Base-by-base conservation (phyloP, 768 basidiomycete species). In the Ramaria rubella region DNA sequence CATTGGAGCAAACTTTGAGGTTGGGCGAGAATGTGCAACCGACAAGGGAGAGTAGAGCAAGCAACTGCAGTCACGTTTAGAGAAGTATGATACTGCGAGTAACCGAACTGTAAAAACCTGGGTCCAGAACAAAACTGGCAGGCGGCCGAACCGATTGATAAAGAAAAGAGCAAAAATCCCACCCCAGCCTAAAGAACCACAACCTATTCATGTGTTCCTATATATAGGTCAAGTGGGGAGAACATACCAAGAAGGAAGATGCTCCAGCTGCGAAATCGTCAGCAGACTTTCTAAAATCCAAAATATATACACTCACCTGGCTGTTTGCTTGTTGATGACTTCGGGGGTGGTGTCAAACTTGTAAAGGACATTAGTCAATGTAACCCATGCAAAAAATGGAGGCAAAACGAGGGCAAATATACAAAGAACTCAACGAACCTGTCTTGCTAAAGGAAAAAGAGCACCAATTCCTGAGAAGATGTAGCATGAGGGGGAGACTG, bases 391-490 rank as follows among this genome's bases (percentile, higher is more conserved):
- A 12, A 79, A 77, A 59, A 86, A 83, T 64, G 81, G 82, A 23
- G 84, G 85, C 12, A n/a, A n/a, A n/a, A n/a, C n/a, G n/a, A n/a
- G n/a, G n/a, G n/a, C n/a, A n/a, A n/a, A n/a, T n/a, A n/a, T n/a
- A n/a, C 74, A 85, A 69, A n/a, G n/a, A n/a, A n/a, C 88, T 87
- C 86, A 87, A 83, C 12, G 86, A 89, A 38, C 36, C 36, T 81
- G 73, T 8, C 67, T 61, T 0, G 84, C 82, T 23, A 86, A 72
- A 0, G 77, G 74, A 58, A 87, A 87, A 26, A 86, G 76, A 3
- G 74, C 65, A 11, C 11, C 36, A n/a, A 38, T 38, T 38, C 36
- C 36, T 38, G 36, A 38, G 36, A 38, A 38, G 36, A 38, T 38
- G 11, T 11, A n/a, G 11, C 36, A 38, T n/a, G 11, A 38, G 11